Evolutionary conservation across 495 filamentous ascomycete genomes (phyloP).

Genomic region (Astrothelium subdiscretum): DNA sequence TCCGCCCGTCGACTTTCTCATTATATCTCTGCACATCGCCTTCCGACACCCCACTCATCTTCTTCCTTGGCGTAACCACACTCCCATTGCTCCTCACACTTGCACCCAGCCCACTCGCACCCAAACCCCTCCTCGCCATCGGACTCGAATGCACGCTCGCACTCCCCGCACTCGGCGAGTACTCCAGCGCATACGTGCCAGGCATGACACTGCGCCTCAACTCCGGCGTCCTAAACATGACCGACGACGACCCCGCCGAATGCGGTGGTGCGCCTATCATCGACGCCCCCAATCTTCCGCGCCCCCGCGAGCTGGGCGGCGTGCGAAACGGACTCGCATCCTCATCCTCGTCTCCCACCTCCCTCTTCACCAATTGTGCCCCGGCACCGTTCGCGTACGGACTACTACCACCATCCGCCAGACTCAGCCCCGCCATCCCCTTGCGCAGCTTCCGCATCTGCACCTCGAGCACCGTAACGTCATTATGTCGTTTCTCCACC

Average conservation of each 20-base stretch:
- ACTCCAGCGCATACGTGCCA: slow-evolving; percentile 23
- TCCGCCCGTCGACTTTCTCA: slow-evolving; percentile 42
- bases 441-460: slow-evolving; percentile 64
- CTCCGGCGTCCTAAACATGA: slow-evolving; percentile 16
- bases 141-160: slow-evolving; percentile 6
- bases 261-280: slow-evolving; percentile 28
- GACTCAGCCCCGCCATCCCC: slow-evolving; percentile 28
- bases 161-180: slow-evolving; percentile 27
- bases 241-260: not conserved
- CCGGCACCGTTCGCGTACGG: not conserved
- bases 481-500: slow-evolving; percentile 74
- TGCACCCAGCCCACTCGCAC: slow-evolving; percentile 32
- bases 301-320: slow-evolving; percentile 34
- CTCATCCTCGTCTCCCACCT: slow-evolving; percentile 15
- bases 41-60: slow-evolving; percentile 10
- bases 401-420: not conserved
- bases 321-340: slow-evolving; percentile 52
- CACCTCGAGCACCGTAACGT: slow-evolving; percentile 78
- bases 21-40: slow-evolving; percentile 49
- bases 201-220: slow-evolving; percentile 8
- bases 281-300: no score
- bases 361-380: not conserved
- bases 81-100: slow-evolving; percentile 37
- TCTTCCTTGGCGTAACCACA: slow-evolving; percentile 30
- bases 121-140: slow-evolving; percentile 21